These are phyloP conservation scores for Ormosia semicastrata DNA, from an alignment of 306 rosid genomes.

Conservation along the genomic window DNA sequence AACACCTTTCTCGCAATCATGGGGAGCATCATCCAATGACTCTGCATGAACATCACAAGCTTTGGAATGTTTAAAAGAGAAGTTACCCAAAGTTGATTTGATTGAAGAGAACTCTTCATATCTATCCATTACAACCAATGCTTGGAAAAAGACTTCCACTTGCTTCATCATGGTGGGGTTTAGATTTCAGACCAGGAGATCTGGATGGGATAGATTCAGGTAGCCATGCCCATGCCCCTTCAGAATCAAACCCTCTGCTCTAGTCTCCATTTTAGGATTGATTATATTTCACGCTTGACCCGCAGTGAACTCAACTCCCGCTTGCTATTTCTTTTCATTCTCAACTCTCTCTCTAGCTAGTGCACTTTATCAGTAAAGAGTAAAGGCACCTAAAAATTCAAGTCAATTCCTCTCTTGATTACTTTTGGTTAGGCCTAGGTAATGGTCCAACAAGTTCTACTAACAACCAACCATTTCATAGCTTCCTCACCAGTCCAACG, in stretches of 20 bases:
- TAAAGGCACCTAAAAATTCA: not conserved
- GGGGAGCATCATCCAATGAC: constrained; percentile 32
- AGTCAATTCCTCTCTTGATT: constrained; percentile 36
- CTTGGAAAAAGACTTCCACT: constrained; percentile 59
- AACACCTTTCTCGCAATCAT: constrained; percentile 44
- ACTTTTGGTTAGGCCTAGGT: not conserved
- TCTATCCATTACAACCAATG: constrained; percentile 31
- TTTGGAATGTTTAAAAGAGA: constrained; percentile 54
- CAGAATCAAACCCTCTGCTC: constrained; percentile 39
- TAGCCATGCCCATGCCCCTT: constrained; percentile 41
- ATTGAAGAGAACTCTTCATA: constrained; percentile 21
- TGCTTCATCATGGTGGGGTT: constrained; percentile 46
- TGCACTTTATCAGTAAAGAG: not conserved
- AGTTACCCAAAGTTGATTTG: constrained; percentile 56
- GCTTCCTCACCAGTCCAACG: constrained; percentile 39
- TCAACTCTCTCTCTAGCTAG: not conserved
- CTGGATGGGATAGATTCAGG: constrained; percentile 26
- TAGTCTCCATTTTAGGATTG: not conserved
- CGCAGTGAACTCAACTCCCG: not conserved
- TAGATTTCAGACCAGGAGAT: constrained; percentile 21
- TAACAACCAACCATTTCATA: constrained; percentile 44
- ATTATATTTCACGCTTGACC: constrained; percentile 12
- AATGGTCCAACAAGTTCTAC: constrained; percentile 28
- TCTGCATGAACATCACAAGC: constrained; percentile 33
- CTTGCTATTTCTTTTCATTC: too few relatives aligned